phyloP scores from a whole-genome alignment of 2,329 filamentous ascomycete genomes.

The Cladosporium sp. region DNA sequence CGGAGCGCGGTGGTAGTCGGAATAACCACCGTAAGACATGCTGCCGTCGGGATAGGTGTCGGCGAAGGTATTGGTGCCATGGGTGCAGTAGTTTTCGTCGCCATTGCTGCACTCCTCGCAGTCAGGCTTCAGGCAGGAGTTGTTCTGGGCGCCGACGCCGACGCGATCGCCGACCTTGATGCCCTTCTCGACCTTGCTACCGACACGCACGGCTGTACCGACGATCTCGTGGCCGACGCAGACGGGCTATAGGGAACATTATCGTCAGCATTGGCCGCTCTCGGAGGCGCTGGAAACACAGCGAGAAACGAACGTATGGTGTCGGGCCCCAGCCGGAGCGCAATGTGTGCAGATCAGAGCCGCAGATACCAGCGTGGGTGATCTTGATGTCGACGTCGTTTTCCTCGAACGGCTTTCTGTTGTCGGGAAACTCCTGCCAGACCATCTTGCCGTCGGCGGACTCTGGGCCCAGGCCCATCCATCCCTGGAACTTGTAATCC shows the following conservation, averaged over 20 bases:
- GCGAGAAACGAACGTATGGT: conserved; percentile 26
- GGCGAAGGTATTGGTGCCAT: conserved; percentile 28
- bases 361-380: conserved; percentile 35
- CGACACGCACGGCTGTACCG: conserved; percentile 30
- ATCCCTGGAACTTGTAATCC: conserved; percentile 47
- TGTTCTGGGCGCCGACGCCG: conserved; percentile 47
- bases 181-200: conserved; percentile 25
- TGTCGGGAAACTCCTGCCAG: conserved; percentile 41
- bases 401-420: conserved; percentile 35
- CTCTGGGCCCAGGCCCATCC: conserved; percentile 47
- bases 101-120: conserved; percentile 50
- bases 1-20: conserved; percentile 44
- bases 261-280: conserved; percentile 3
- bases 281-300: no score
- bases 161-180: conserved; percentile 37
- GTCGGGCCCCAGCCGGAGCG: conserved; percentile 38
- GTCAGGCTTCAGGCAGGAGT: conserved; percentile 39
- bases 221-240: conserved; percentile 32
- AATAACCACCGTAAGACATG: conserved; percentile 59
- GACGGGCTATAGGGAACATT: conserved; percentile 13
- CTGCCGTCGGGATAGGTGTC: conserved; percentile 24
- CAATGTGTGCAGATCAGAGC: conserved; percentile 29
- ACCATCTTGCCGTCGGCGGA: conserved; percentile 49
- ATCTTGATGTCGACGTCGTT: conserved; percentile 37
- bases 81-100: conserved; percentile 34